Conservation (phyloP, 2,329 filamentous ascomycete species). For the Torrubiellomyces zombiae region DNA sequence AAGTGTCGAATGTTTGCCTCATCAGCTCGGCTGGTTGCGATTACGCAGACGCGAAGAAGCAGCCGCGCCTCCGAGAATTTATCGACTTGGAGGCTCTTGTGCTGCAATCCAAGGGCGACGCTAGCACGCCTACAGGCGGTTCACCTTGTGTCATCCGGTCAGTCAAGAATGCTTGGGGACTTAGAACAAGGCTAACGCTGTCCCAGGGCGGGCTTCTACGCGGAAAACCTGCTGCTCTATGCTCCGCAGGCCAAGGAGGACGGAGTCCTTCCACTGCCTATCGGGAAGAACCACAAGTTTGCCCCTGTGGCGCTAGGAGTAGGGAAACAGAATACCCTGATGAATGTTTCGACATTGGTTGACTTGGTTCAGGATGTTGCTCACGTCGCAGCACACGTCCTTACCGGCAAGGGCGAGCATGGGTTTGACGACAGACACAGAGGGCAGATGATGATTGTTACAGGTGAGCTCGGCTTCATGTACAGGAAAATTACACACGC, state of each 20-base stretch:
- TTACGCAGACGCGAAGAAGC: slow-evolving; percentile 28
- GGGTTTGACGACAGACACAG: slow-evolving; percentile 32
- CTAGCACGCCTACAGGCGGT: slow-evolving; percentile 18
- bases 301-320: slow-evolving; percentile 30
- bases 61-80: slow-evolving; percentile 32
- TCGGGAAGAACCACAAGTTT: slow-evolving; percentile 30
- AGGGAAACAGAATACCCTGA: slow-evolving; percentile 6
- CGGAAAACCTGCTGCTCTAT: slow-evolving; percentile 33
- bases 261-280: slow-evolving; percentile 26
- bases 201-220: slow-evolving; percentile 30
- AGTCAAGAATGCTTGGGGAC: not conserved
- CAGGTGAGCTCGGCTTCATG: slow-evolving; percentile 16
- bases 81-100: slow-evolving; percentile 29
- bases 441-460: slow-evolving; percentile 35
- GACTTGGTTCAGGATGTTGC: slow-evolving; percentile 23
- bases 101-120: slow-evolving; percentile 25
- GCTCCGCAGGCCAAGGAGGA: slow-evolving; percentile 26
- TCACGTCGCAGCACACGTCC: slow-evolving; percentile 28
- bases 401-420: slow-evolving; percentile 28
- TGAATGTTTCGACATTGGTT: not conserved
- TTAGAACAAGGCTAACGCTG: not conserved
- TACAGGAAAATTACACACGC: slow-evolving; percentile 11
- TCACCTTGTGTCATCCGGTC: slow-evolving; percentile 30
- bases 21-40: slow-evolving; percentile 32
- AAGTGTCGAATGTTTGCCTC: slow-evolving; percentile 27